Conservation (phyloP, 306 rosid species). For the Cucumis melo region DNA sequence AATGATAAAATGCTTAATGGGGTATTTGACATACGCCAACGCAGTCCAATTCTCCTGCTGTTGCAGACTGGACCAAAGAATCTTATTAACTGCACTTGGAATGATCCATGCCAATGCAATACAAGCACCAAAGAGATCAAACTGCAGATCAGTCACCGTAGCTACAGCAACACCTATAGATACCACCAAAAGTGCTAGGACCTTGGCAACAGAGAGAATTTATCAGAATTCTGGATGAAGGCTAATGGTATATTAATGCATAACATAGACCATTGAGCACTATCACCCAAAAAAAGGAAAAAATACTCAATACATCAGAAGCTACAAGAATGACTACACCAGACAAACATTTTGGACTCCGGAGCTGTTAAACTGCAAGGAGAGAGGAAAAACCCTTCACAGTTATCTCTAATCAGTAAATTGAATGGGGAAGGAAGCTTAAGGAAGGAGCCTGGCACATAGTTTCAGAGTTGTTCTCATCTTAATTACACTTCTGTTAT, state of each 20-base stretch:
- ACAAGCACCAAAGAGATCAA: constrained; percentile 64
- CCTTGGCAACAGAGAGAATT: constrained; percentile 24
- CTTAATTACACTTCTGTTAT: too few relatives aligned
- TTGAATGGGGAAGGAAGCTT: neutral
- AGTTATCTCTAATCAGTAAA: neutral
- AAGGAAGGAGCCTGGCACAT: neutral
- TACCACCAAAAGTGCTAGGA: constrained; percentile 48
- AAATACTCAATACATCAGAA: neutral
- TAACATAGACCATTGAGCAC: neutral
- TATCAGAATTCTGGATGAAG: neutral
- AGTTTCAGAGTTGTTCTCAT: neutral
- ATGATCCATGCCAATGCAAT: constrained; percentile 73
- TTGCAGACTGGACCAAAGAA: constrained; percentile 80
- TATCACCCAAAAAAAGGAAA: neutral
- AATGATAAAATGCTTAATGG: neutral
- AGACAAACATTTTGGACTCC: neutral
- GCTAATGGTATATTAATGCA: neutral
- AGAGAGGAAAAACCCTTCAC: neutral
- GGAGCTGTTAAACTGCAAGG: neutral
- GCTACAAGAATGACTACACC: neutral
- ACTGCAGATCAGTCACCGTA: constrained; percentile 72
- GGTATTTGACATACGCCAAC: constrained; percentile 39
- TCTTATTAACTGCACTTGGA: constrained; percentile 72
- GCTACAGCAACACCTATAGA: constrained; percentile 78
- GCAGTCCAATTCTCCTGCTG: constrained; percentile 90